Percentiles rank a stretch among this genome's conserved stretches.
Conservation (phyloP, 495 filamentous ascomycete genomes). For the Margaritispora aquatica region DNA sequence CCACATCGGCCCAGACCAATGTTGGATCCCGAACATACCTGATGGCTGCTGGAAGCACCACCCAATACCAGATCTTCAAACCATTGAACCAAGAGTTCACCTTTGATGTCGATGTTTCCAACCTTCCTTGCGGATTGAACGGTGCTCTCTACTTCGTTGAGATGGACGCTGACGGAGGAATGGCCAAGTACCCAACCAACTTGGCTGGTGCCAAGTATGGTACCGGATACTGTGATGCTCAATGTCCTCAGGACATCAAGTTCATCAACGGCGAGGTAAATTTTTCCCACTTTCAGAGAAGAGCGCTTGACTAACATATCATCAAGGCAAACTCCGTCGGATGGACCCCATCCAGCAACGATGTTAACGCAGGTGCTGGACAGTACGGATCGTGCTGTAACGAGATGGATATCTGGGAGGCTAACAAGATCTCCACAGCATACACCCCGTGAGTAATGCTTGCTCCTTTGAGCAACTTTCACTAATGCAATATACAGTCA, state of each 20-base stretch:
- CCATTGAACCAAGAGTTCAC: conserved; percentile 59
- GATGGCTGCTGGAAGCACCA: conserved; percentile 37
- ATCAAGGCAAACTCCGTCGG: conserved; percentile 34
- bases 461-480: background rate
- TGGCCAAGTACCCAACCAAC: conserved; percentile 47
- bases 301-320: conserved; percentile 37
- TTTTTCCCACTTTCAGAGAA: conserved; percentile 19
- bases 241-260: conserved; percentile 59
- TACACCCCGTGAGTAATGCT: conserved; percentile 38
- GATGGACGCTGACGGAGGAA: conserved; percentile 62
- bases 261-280: conserved; percentile 60
- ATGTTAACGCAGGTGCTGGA: conserved; percentile 49
- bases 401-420: conserved; percentile 22
- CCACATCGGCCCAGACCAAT: conserved; percentile 30
- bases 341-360: conserved; percentile 42
- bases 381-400: conserved; percentile 36
- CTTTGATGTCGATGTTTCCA: conserved; percentile 63
- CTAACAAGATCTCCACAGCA: conserved; percentile 50
- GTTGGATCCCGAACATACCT: conserved; percentile 59
- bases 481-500: conserved; percentile 27
- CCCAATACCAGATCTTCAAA: conserved; percentile 54
- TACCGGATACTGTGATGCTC: conserved; percentile 71
- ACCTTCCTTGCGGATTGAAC: conserved; percentile 65
- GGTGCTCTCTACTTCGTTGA: conserved; percentile 64
- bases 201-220: conserved; percentile 65